Conservation (phyloP, 805 yeast species). For the Monosporozyma aerobia region DNA sequence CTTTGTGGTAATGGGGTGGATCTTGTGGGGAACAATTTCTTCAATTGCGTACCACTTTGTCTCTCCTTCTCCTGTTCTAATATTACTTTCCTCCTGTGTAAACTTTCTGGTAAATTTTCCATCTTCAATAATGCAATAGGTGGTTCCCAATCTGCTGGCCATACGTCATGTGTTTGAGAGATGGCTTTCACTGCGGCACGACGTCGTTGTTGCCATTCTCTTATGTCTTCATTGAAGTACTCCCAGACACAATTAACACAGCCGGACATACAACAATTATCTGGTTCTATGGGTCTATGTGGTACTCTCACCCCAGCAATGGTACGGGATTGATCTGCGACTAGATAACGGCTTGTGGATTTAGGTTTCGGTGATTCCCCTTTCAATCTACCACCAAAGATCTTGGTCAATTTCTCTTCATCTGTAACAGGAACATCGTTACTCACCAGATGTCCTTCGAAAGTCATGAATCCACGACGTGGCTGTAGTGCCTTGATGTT, state of each 20-base stretch:
- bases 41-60: conserved; percentile 2
- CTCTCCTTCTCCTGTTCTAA: conserved; percentile 2
- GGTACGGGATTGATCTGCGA: conserved; percentile 8
- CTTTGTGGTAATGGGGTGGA: conserved; percentile 25
- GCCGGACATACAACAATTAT: conserved; percentile 96
- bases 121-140: conserved; percentile 29
- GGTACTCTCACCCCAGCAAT: conserved; percentile 71
- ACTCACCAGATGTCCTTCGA: conserved; percentile 28
- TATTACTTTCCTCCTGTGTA: conserved; percentile 4
- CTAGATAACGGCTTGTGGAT: conserved; percentile 29
- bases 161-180: conserved; percentile 35
- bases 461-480: conserved; percentile 15
- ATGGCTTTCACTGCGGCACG: conserved; percentile 47
- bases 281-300: conserved; percentile 79
- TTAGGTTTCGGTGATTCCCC: conserved; percentile 39
- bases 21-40: conserved; percentile 28
- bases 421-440: conserved; percentile 27
- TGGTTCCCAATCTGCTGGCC: conserved; percentile 63
- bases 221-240: conserved; percentile 74
- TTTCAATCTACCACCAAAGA: conserved; percentile 49
- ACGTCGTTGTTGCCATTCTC: conserved; percentile 65
- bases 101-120: conserved; percentile 32
- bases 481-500: neutral
- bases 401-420: conserved; percentile 39
- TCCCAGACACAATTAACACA: conserved; percentile 98